These are phyloP conservation scores for Mangifera indica DNA, from an alignment of 345 rosid species.

Conservation along the genomic window DNA sequence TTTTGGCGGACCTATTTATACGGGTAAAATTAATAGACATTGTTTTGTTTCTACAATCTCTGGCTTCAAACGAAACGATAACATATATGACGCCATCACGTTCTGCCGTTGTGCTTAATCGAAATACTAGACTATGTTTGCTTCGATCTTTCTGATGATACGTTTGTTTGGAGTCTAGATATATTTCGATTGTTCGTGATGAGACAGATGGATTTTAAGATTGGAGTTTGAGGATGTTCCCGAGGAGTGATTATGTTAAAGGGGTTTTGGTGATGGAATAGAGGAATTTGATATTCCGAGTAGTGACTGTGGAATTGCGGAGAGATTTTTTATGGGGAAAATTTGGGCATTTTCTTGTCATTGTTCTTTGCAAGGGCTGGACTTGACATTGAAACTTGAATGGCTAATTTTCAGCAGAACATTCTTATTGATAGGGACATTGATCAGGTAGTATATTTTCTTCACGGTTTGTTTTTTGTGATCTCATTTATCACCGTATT, in stretches of 20 bases:
- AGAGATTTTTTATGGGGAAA: conserved; percentile 46
- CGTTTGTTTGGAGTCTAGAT: not conserved
- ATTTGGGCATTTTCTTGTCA: conserved; percentile 29
- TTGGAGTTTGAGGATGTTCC: not conserved
- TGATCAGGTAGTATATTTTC: conserved; percentile 39
- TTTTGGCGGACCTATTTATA: not conserved
- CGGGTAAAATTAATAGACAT: conserved; percentile 6
- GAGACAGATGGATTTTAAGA: not conserved
- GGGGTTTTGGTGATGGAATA: conserved; percentile 16
- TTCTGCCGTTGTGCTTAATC: not conserved
- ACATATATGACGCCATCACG: not conserved
- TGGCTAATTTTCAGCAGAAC: conserved; percentile 42
- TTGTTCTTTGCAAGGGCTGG: conserved; percentile 21
- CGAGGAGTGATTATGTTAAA: not conserved
- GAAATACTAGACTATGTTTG: not conserved
- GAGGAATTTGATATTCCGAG: conserved; percentile 15
- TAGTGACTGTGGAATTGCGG: conserved; percentile 14
- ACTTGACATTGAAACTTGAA: conserved; percentile 29
- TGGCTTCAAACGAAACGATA: not conserved
- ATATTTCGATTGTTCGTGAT: not conserved
- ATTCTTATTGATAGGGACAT: conserved; percentile 38
- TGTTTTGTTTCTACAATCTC: not conserved
- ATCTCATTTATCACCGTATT: not conserved
- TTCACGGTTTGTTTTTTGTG: not conserved
- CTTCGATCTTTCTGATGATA: not conserved